Base-by-base conservation (phyloP, 306 rosid species). In the Glycine soja region DNA sequence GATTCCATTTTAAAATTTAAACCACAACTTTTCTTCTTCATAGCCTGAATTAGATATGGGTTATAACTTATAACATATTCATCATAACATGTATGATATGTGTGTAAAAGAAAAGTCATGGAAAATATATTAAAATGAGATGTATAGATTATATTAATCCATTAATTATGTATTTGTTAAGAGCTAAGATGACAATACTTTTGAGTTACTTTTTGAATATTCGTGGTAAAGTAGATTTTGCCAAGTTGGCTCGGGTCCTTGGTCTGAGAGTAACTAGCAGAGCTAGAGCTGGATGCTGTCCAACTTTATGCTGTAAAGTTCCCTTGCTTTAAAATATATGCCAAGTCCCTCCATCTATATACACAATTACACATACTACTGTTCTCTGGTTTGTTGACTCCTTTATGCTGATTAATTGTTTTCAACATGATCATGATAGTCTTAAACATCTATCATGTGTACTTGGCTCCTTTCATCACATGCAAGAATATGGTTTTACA, bases 271-370 rank as follows among this genome's bases (percentile, higher is more conserved):
- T 34, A 34, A 63, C 2, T 63, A 63, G 70, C 46, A 2, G 10
- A 56, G 16, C 18, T 46, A 10, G 42, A 1, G 59, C 71, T 54
- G 62, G 46, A 66, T 65, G 6, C 62, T 11, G 3, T 45, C 1
- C 56, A 67, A 40, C 81, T 65, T 73, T 42, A 63, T 74, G 59
- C 67, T 73, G 56, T 81, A 73, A 73, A 73, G 78, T 3, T 0
- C 5, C 1, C 24, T 11, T 42, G 7, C 43, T 61, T 38, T 19
- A 15, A 67, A 43, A 16, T 45, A 73, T 4, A 36, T 52, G 74
- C 40, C 48, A 63, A 50, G 84, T 63, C 68, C 59, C 24, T 43
- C 62, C 14, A 10, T 24, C 43, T 58, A 64, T 65, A 74, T 74
- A 14, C 30, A 64, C 30, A 24, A 24, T 24, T 65, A 74, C 80